These are phyloP conservation scores for Podospora australis DNA, from an alignment of 495 filamentous ascomycete species.

Conservation along the genomic window DNA sequence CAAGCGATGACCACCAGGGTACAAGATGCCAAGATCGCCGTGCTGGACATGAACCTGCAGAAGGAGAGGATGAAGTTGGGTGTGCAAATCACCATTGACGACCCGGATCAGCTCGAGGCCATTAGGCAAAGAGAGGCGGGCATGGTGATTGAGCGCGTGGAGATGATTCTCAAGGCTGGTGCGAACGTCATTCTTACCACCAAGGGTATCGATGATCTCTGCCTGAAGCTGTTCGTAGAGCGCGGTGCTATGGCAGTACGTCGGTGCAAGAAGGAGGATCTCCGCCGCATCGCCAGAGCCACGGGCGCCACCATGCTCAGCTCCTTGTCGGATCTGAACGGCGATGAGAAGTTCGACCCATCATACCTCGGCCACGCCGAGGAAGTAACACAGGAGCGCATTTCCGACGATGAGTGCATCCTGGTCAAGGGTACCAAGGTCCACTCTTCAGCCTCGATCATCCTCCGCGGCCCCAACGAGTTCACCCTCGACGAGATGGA, in stretches of 20 bases:
- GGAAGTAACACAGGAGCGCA: constrained; percentile 92
- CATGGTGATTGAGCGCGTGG: constrained; percentile 89
- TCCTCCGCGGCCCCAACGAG: constrained; percentile 93
- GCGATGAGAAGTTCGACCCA: constrained; percentile 92
- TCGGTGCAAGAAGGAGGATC: constrained; percentile 97
- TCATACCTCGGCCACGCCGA: constrained; percentile 86
- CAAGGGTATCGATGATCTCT: constrained; percentile 96
- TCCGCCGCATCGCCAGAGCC: constrained; percentile 91
- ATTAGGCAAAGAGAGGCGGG: constrained; percentile 87
- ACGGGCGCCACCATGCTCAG: constrained; percentile 89
- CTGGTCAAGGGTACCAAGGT: constrained; percentile 92
- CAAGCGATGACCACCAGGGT: constrained; percentile 96
- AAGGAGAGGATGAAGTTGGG: constrained; percentile 99
- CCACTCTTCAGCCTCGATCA: constrained; percentile 89
- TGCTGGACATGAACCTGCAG: constrained; percentile 95
- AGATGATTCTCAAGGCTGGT: constrained; percentile 96
- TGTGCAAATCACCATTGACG: constrained; percentile 96
- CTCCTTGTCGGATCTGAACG: constrained; percentile 91
- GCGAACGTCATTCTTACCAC: constrained; percentile 96
- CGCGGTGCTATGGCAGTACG: constrained; percentile 93
- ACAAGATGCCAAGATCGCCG: constrained; percentile 91
- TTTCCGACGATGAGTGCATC: constrained; percentile 98
- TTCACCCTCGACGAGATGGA: constrained; percentile 99
- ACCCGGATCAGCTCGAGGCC: constrained; percentile 93
- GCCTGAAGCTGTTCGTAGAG: constrained; percentile 91